These are phyloP conservation scores for Pestalotiopsis sp. DNA, from an alignment of 2,329 filamentous ascomycete genomes.

Conservation along the genomic window DNA sequence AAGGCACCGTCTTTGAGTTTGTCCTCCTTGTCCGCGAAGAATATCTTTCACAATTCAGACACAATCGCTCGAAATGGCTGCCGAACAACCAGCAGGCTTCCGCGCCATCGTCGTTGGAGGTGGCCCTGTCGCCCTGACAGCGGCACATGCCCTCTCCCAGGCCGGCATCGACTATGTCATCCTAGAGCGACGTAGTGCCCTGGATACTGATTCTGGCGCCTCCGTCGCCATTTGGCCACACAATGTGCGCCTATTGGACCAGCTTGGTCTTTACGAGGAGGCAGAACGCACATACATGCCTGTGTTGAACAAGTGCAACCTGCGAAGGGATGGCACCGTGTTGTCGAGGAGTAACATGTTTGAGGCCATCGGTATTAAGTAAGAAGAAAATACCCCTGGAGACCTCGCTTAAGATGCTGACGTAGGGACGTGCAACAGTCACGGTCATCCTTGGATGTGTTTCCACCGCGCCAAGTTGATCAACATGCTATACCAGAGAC, in stretches of 20 bases:
- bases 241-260: conserved; percentile 29
- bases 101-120: conserved; percentile 29
- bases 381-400: background rate
- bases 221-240: conserved; percentile 26
- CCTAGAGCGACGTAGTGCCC: conserved; percentile 25
- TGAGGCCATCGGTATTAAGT: conserved; percentile 17
- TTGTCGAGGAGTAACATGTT: conserved; percentile 18
- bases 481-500: conserved; percentile 21
- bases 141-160: conserved; percentile 27
- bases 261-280: conserved; percentile 23
- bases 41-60: background rate
- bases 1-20: background rate
- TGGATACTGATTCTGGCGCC: conserved; percentile 24
- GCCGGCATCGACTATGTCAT: conserved; percentile 32
- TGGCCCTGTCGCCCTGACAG: conserved; percentile 28
- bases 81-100: conserved; percentile 19
- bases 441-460: conserved; percentile 23
- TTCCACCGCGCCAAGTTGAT: conserved; percentile 27
- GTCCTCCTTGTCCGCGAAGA: background rate
- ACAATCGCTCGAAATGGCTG: background rate
- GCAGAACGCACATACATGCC: conserved; percentile 16
- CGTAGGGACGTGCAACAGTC: conserved; percentile 17
- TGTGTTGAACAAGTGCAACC: conserved; percentile 14
- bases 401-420: conserved; percentile 12
- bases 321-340: conserved; percentile 14